Conservation (phyloP, 2,329 filamentous ascomycete species). For the Colletotrichum endophyticum region DNA sequence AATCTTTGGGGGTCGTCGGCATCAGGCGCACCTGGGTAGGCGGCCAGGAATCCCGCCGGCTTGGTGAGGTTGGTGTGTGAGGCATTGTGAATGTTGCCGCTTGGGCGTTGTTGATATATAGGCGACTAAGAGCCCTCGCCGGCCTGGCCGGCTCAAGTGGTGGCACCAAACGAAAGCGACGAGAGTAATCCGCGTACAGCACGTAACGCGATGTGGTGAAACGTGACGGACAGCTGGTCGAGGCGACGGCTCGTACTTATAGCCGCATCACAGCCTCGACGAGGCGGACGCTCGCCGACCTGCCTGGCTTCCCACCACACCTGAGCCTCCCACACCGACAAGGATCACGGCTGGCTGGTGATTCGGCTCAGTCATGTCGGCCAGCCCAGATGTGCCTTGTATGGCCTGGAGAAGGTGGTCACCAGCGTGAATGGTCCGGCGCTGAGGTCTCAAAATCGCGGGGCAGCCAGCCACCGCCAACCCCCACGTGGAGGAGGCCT, state of each 20-base stretch:
- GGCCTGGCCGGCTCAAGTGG: conserved; percentile 22
- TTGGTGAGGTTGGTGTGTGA: conserved; percentile 32
- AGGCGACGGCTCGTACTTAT: conserved; percentile 5
- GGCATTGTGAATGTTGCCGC: conserved; percentile 30
- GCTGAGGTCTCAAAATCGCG: conserved; percentile 21
- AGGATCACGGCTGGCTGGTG: conserved; percentile 1
- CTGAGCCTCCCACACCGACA: conserved; percentile 4
- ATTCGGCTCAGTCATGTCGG: conserved; percentile 11
- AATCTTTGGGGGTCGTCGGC: conserved; percentile 45
- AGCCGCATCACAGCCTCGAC: conserved; percentile 1
- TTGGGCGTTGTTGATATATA: neutral
- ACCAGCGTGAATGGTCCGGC: conserved; percentile 23
- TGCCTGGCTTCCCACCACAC: neutral
- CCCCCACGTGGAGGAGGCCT: conserved; percentile 24
- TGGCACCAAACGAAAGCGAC: conserved; percentile 9
- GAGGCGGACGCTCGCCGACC: neutral
- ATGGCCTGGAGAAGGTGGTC: conserved; percentile 26
- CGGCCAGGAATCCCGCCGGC: conserved; percentile 55
- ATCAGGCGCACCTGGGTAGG: conserved; percentile 54
- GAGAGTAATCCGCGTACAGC: neutral
- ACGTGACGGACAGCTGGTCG: neutral
- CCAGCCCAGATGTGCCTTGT: conserved; percentile 27
- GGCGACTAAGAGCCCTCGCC: conserved; percentile 8
- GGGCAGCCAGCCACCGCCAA: conserved; percentile 18
- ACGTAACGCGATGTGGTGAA: neutral